These are phyloP conservation scores for Diaporthe australafricana DNA, from an alignment of 2,329 filamentous ascomycete species.

Conservation along the genomic window DNA sequence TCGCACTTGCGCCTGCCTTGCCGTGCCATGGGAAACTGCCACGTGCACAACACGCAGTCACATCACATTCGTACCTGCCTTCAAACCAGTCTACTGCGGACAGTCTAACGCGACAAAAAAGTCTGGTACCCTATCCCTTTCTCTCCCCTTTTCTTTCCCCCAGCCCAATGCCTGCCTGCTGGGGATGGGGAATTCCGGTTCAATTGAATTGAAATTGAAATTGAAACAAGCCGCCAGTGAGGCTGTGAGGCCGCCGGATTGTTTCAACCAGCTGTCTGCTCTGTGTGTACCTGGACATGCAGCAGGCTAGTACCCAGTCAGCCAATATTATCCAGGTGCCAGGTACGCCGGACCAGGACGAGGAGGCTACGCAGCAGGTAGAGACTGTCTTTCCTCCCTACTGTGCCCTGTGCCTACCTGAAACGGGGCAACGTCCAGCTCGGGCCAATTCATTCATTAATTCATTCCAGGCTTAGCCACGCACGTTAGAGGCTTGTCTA, in stretches of 20 bases:
- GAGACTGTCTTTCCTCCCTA: not conserved
- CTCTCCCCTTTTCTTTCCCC: not conserved
- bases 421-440: constrained; percentile 7
- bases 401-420: no score
- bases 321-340: not conserved
- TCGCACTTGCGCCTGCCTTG: not conserved
- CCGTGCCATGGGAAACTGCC: constrained; percentile 4
- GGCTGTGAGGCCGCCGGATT: constrained; percentile 20
- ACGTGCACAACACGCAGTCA: constrained; percentile 14
- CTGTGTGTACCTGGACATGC: not conserved
- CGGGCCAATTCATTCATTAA: constrained; percentile 8
- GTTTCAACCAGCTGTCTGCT: not conserved
- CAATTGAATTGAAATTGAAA: not conserved
- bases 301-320: not conserved
- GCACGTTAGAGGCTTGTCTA: not conserved
- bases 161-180: constrained; percentile 12
- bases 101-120: not conserved
- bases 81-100: not conserved
- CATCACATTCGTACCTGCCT: constrained; percentile 18
- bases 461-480: constrained; percentile 16
- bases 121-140: constrained; percentile 24
- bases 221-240: constrained; percentile 26
- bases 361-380: not conserved
- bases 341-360: not conserved
- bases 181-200: not conserved